Percentiles rank a stretch among this genome's conserved stretches.
Evolutionary conservation across 768 basidiomycete genomes (phyloP).

Genomic region (Macrolepiota albuminosa): DNA sequence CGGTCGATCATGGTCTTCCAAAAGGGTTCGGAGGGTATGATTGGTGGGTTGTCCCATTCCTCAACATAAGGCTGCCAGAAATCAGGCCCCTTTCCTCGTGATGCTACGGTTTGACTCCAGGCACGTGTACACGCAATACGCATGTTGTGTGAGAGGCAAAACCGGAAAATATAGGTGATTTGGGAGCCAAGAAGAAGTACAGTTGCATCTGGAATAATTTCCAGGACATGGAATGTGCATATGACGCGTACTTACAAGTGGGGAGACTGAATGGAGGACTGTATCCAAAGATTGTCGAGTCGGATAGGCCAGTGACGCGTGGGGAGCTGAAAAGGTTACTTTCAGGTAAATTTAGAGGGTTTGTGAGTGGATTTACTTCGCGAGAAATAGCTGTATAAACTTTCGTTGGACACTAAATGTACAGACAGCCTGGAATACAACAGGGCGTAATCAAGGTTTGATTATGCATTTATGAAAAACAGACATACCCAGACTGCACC

Average conservation of each 20-base stretch:
- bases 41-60: constrained; percentile 68
- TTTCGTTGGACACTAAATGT: constrained; percentile 71
- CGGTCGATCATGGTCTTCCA: constrained; percentile 25
- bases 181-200: constrained; percentile 71
- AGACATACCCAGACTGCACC: constrained; percentile 64
- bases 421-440: constrained; percentile 43
- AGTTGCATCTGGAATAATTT: constrained; percentile 54
- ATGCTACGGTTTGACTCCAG: constrained; percentile 79
- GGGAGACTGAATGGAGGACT: constrained; percentile 61
- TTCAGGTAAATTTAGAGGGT: background rate
- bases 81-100: constrained; percentile 73
- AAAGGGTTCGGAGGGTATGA: constrained; percentile 25
- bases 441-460: background rate
- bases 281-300: constrained; percentile 62
- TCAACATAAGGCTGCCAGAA: constrained; percentile 87
- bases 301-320: constrained; percentile 55
- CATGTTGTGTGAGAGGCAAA: constrained; percentile 83
- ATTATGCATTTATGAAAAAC: too few relatives aligned
- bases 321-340: constrained; percentile 43
- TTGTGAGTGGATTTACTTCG: constrained; percentile 37
- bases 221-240: background rate
- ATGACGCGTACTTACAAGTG: constrained; percentile 47
- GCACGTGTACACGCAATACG: constrained; percentile 72
- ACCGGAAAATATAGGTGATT: constrained; percentile 68
- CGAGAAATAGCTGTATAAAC: constrained; percentile 59